Percentiles rank a stretch among this genome's conserved stretches.
Conservation (phyloP, 2,329 filamentous ascomycete species). For the Colletotrichum australisinense region DNA sequence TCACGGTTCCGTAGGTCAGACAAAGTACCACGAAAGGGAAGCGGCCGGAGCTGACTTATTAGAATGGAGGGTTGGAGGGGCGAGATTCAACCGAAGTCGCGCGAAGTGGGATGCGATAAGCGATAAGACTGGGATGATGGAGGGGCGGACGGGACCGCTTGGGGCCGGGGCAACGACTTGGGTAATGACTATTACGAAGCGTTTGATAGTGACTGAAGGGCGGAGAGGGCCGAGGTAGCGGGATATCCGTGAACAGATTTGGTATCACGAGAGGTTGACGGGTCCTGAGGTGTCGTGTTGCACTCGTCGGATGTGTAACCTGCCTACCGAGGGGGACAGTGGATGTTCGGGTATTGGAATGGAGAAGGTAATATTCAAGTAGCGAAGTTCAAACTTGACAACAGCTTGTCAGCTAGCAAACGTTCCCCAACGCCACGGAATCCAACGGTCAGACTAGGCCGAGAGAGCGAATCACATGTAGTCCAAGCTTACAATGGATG, state of each 20-base stretch:
- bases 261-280: neutral
- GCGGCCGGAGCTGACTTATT: neutral
- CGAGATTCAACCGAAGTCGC: conserved; percentile 15
- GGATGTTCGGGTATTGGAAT: neutral
- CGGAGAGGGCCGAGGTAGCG: neutral
- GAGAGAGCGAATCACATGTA: neutral
- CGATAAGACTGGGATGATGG: conserved; percentile 33
- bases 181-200: conserved; percentile 29
- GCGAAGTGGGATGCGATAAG: conserved; percentile 35
- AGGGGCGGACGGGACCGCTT: conserved; percentile 19
- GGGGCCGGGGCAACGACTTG: conserved; percentile 12
- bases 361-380: neutral
- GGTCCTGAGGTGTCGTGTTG: neutral
- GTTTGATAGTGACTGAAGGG: neutral
- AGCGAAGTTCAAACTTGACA: neutral
- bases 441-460: neutral
- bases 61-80: conserved; percentile 11
- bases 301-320: neutral
- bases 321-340: neutral
- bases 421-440: neutral
- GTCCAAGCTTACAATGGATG: neutral
- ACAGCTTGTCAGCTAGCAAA: neutral
- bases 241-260: neutral
- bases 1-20: neutral
- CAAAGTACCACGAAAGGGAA: neutral